Percentiles rank a stretch among this genome's conserved stretches.
These are phyloP conservation scores for Herpetomonas muscarum DNA, from an alignment of 208 protist genomes.

Conservation along the genomic window DNA sequence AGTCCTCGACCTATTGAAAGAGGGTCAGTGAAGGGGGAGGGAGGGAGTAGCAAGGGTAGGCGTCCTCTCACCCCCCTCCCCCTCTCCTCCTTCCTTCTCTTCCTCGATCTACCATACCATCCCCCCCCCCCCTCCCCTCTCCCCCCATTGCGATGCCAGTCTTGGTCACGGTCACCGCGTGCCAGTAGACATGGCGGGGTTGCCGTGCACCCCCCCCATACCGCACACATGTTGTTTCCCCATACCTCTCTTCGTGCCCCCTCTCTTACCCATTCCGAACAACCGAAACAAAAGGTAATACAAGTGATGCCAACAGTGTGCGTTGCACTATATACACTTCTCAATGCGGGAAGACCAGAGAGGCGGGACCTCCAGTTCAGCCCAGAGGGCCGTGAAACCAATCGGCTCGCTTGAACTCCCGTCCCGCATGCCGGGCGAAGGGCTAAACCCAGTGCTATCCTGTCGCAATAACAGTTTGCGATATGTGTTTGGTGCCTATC, in stretches of 20 bases:
- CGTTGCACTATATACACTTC: too few relatives aligned
- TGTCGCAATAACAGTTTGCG: too few relatives aligned
- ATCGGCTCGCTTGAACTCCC: too few relatives aligned
- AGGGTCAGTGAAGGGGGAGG: slow-evolving; percentile 4
- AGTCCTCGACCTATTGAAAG: slow-evolving; percentile 11
- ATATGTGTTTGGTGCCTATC: too few relatives aligned
- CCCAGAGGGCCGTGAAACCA: too few relatives aligned
- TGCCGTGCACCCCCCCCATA: neutral
- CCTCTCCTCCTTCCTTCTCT: slow-evolving; percentile 9
- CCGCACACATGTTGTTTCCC: slow-evolving; percentile 8
- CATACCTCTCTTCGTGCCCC: neutral
- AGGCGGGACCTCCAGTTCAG: too few relatives aligned
- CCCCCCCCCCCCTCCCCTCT: neutral
- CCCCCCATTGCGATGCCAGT: neutral
- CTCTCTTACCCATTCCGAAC: neutral
- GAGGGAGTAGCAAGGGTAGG: neutral
- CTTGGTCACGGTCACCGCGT: too few relatives aligned
- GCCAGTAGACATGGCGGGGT: too few relatives aligned
- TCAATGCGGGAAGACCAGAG: too few relatives aligned
- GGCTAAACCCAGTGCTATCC: too few relatives aligned
- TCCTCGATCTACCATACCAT: neutral
- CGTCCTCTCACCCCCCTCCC: slow-evolving; percentile 1
- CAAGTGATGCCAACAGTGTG: neutral
- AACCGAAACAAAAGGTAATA: neutral
- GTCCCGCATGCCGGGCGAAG: too few relatives aligned